A percentile compares a stretch with the other conserved stretches of the same genome.
Evolutionary conservation across 495 filamentous ascomycete species (phyloP).

Genomic region (Annulohypoxylon nitens): DNA sequence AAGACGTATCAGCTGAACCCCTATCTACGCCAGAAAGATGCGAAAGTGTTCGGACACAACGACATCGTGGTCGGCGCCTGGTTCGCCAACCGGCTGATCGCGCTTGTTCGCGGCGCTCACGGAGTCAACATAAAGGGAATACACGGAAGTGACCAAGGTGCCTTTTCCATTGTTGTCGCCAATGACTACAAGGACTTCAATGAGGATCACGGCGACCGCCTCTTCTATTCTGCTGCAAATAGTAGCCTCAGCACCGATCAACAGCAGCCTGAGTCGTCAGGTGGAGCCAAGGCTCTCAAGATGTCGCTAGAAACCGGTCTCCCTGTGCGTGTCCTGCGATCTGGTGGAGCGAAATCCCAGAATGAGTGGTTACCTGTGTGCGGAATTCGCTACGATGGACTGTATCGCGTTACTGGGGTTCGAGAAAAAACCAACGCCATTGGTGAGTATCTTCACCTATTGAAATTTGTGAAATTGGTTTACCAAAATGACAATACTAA

Average conservation of each 20-base stretch:
- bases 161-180: slow-evolving; percentile 61
- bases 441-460: slow-evolving; percentile 20
- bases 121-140: slow-evolving; percentile 62
- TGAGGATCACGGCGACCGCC: slow-evolving; percentile 56
- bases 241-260: slow-evolving; percentile 49
- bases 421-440: slow-evolving; percentile 25
- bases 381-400: slow-evolving; percentile 67
- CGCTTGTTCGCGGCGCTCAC: slow-evolving; percentile 65
- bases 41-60: slow-evolving; percentile 62
- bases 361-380: slow-evolving; percentile 51
- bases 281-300: slow-evolving; percentile 55
- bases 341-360: slow-evolving; percentile 25
- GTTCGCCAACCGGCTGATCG: slow-evolving; percentile 64
- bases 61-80: slow-evolving; percentile 60
- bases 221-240: slow-evolving; percentile 64
- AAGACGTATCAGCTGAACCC: slow-evolving; percentile 50
- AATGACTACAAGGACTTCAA: slow-evolving; percentile 61
- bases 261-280: slow-evolving; percentile 17
- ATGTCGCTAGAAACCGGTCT: slow-evolving; percentile 40
- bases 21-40: slow-evolving; percentile 23
- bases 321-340: slow-evolving; percentile 64
- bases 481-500: not conserved
- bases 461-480: not conserved
- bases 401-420: slow-evolving; percentile 58
- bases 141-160: slow-evolving; percentile 55